A percentile compares a stretch with the other conserved stretches of the same genome.
phyloP scores from a whole-genome alignment of 192 early-diverging fungal genomes.

The Pilobolus umbonatus region DNA sequence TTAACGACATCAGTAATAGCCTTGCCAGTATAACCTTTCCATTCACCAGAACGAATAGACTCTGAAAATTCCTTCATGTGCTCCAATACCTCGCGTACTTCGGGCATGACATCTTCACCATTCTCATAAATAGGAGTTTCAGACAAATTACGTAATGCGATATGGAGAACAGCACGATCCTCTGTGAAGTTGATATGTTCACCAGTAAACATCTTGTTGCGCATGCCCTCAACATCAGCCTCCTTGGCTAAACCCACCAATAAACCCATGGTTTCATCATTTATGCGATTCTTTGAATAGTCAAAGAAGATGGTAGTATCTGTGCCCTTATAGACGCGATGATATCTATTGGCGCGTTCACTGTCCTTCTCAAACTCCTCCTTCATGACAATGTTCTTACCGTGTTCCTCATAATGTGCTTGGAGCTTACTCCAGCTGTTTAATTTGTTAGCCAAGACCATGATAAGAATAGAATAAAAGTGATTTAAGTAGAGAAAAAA shows the following conservation, averaged over 20 bases:
- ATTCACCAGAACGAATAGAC: conserved; percentile 79
- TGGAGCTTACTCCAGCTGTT: conserved; percentile 86
- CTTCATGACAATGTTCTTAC: conserved; percentile 71
- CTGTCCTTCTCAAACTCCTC: conserved; percentile 75
- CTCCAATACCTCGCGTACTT: conserved; percentile 88
- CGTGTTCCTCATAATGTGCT: conserved; percentile 75
- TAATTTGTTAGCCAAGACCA: conserved; percentile 75
- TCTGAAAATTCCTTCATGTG: conserved; percentile 88
- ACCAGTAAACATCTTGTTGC: conserved; percentile 92
- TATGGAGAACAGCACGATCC: conserved; percentile 91
- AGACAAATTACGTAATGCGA: conserved; percentile 87
- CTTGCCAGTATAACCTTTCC: conserved; percentile 97
- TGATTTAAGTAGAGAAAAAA: no score
- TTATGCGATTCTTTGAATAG: conserved; percentile 95
- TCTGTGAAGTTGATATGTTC: conserved; percentile 97
- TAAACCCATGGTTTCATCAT: conserved; percentile 71
- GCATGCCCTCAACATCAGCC: conserved; percentile 80
- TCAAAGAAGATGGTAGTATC: conserved; percentile 78
- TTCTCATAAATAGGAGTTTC: conserved; percentile 81
- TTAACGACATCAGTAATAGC: conserved; percentile 93
- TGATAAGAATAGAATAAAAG: no score
- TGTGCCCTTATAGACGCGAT: conserved; percentile 62
- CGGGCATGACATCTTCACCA: conserved; percentile 92
- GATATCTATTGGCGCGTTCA: conserved; percentile 75
- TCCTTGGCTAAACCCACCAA: conserved; percentile 81